phyloP scores from a whole-genome alignment of 768 basidiomycete genomes.

The Podaxis sp. region DNA sequence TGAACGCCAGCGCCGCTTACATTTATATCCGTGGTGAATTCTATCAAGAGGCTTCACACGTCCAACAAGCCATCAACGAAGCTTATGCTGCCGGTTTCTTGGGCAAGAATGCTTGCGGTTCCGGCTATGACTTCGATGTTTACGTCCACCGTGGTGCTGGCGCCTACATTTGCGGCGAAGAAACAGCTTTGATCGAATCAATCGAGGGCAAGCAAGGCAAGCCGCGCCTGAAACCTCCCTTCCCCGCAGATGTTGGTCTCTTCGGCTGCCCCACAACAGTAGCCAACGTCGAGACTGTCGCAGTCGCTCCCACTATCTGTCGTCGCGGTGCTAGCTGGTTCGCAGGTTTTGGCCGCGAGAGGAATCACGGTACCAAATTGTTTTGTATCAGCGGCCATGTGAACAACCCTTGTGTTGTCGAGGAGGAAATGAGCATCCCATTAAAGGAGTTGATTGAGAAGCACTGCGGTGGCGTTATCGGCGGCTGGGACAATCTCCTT shows the following conservation, averaged over 20 bases:
- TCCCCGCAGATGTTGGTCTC: constrained; percentile 97
- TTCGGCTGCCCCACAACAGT: constrained; percentile 98
- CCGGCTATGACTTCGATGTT: constrained; percentile 94
- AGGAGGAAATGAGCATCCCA: constrained; percentile 99
- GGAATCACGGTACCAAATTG: constrained; percentile 96
- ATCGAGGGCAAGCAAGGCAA: constrained; percentile 99
- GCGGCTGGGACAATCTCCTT: constrained; percentile 96
- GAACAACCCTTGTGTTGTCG: constrained; percentile 96
- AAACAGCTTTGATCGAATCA: constrained; percentile 96
- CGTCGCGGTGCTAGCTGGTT: constrained; percentile 91
- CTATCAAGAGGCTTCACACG: constrained; percentile 90
- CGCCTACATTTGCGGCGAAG: constrained; percentile 98
- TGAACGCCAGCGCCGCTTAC: constrained; percentile 99
- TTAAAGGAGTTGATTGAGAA: constrained; percentile 92
- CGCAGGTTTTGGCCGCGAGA: constrained; percentile 84
- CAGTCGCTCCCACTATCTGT: constrained; percentile 96
- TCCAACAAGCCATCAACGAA: constrained; percentile 94
- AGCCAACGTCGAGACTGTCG: constrained; percentile 98
- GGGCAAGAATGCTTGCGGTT: constrained; percentile 89
- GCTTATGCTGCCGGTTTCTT: constrained; percentile 88
- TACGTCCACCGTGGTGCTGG: constrained; percentile 98
- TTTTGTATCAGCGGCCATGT: constrained; percentile 97
- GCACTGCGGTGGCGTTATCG: constrained; percentile 92
- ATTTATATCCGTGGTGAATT: constrained; percentile 99
- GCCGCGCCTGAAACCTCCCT: constrained; percentile 95